Percentiles rank a stretch among this genome's conserved stretches.
phyloP scores from a whole-genome alignment of 495 filamentous ascomycete genomes.

The Penicillium lividum region DNA sequence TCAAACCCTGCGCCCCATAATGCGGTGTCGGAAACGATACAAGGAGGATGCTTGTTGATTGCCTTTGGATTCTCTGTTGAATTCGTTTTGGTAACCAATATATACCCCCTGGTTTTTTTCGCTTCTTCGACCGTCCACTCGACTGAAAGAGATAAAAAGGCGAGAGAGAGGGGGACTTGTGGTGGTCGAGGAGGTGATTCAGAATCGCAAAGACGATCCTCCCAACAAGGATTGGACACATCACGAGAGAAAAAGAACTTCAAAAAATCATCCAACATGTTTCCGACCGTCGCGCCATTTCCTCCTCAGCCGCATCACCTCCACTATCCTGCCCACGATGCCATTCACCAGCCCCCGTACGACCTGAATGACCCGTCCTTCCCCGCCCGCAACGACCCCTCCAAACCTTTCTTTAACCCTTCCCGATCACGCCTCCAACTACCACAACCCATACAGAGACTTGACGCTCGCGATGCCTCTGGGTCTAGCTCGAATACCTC shows the following conservation, averaged over 20 bases:
- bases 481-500: slow-evolving; percentile 25
- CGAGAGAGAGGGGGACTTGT: slow-evolving; percentile 12
- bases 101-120: neutral
- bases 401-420: slow-evolving; percentile 31
- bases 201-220: neutral
- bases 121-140: slow-evolving; percentile 14
- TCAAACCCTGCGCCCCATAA: slow-evolving; percentile 34
- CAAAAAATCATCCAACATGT: slow-evolving; percentile 28
- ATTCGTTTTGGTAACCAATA: slow-evolving; percentile 6
- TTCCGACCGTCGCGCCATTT: slow-evolving; percentile 47
- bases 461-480: slow-evolving; percentile 30
- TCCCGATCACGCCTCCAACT: slow-evolving; percentile 40
- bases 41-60: slow-evolving; percentile 51
- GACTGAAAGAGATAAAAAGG: slow-evolving; percentile 7
- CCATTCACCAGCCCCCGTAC: slow-evolving; percentile 31
- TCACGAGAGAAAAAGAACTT: neutral
- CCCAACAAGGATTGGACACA: neutral
- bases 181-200: slow-evolving; percentile 21
- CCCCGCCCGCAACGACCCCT: slow-evolving; percentile 29
- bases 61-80: slow-evolving; percentile 13
- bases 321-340: slow-evolving; percentile 34
- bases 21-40: slow-evolving; percentile 54
- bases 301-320: slow-evolving; percentile 49
- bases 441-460: slow-evolving; percentile 47
- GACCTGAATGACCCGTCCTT: slow-evolving; percentile 32